Evolutionary conservation across 768 basidiomycete genomes (phyloP).

Genomic region (Mycena rosella): DNA sequence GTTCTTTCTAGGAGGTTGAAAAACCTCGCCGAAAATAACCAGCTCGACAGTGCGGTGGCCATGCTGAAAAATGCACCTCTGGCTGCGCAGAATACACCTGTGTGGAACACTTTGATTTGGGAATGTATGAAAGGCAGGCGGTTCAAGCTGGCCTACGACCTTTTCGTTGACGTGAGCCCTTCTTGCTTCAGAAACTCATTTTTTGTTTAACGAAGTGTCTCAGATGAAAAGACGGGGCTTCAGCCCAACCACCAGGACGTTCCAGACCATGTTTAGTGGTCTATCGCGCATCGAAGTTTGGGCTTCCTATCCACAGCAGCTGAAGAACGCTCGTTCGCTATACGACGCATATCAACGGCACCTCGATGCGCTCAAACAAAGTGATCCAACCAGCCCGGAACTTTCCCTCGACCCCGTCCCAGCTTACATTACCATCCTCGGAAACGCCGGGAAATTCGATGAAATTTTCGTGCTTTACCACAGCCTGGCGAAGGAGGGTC

Average conservation of each 20-base stretch:
- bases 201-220: slow-evolving; percentile 5
- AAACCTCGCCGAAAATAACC: slow-evolving; percentile 65
- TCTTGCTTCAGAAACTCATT: slow-evolving; percentile 4
- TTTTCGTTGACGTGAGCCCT: slow-evolving; percentile 76
- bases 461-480: slow-evolving; percentile 84
- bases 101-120: slow-evolving; percentile 87
- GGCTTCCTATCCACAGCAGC: slow-evolving; percentile 68
- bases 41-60: slow-evolving; percentile 72
- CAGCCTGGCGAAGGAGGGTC: slow-evolving; percentile 72
- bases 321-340: slow-evolving; percentile 69
- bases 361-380: slow-evolving; percentile 60
- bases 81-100: slow-evolving; percentile 79
- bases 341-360: slow-evolving; percentile 71
- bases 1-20: slow-evolving; percentile 70
- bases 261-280: slow-evolving; percentile 76
- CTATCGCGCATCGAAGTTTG: slow-evolving; percentile 74
- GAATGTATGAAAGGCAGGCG: slow-evolving; percentile 68
- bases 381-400: slow-evolving; percentile 61
- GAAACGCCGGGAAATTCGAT: slow-evolving; percentile 68
- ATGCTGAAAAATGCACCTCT: slow-evolving; percentile 78
- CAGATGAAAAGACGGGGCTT: slow-evolving; percentile 92
- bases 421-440: slow-evolving; percentile 77
- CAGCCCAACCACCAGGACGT: slow-evolving; percentile 75
- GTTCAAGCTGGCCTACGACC: slow-evolving; percentile 70
- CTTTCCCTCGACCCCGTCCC: slow-evolving; percentile 65